Base-by-base conservation (phyloP, 2,329 filamentous ascomycete genomes). In the Pseudopithomyces chartarum region DNA sequence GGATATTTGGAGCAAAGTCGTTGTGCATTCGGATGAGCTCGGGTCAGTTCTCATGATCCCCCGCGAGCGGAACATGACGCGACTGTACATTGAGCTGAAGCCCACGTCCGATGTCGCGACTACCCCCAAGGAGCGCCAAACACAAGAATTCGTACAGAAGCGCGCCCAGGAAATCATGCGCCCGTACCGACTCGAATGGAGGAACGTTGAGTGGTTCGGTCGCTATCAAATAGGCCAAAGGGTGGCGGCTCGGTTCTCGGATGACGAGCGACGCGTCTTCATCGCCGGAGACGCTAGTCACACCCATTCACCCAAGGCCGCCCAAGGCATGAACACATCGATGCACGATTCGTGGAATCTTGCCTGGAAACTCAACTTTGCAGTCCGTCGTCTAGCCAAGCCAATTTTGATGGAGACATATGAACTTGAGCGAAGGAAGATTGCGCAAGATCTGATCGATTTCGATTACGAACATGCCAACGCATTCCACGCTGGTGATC, bases 31-130 rank as follows among this genome's bases (percentile, higher is more conserved):
- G 2, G 85, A 90, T 58, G 81, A 85, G 56, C 81, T 85, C 43
- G 89, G 89, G 2, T 89, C 88, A 0, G 86, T 91, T 44, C 80
- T 91, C n/a, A 88, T 90, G 71, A 88, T 91, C 52, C 89, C 89
- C 4, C 84, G 89, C 38, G 89, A 91, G 72, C 81, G 87, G 40
- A 89, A 89, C 66, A 86, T 91, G 83, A 91, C 88, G 0, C 84
- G 89, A 44, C 79, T 84, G 3, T 84, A 84, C 55, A 81, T 84
- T 38, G 81, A 80, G 59, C 65, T 80, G 43, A 76, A 77, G 56
- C 67, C 73, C 1, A 75, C 69, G 19, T 69, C 76, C 11, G 69
- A 66, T 15, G 72, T 36, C 22, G 20, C 69, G 36, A 66, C 66
- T 2, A 58, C 70, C 1, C 56, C 67, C 6, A 73, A 67, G 40